These are phyloP conservation scores for Fusarium sp. DNA, from an alignment of 2,329 filamentous ascomycete species.

Conservation along the genomic window DNA sequence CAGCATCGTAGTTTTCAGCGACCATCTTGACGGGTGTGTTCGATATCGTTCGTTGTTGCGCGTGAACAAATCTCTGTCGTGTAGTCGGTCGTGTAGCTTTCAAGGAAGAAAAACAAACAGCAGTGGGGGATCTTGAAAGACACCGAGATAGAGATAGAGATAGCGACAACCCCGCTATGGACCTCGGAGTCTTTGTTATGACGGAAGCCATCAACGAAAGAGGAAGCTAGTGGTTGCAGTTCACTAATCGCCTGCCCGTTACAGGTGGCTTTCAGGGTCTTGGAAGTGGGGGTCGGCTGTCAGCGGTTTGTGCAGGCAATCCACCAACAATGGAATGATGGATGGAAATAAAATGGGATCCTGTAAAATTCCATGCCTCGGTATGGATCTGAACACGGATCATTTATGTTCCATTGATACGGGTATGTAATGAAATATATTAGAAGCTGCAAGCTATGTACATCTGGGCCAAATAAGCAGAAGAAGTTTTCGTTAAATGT, in stretches of 20 bases:
- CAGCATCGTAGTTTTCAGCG: slow-evolving; percentile 59
- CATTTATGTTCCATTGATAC: background rate
- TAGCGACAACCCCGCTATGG: slow-evolving; percentile 34
- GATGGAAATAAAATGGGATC: background rate
- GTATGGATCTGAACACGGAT: slow-evolving; percentile 6
- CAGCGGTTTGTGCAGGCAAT: slow-evolving; percentile 39
- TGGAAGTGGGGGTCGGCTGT: slow-evolving; percentile 28
- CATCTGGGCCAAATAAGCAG: background rate
- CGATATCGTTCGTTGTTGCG: slow-evolving; percentile 1
- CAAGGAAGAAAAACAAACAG: background rate
- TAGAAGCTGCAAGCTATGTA: slow-evolving; percentile 4
- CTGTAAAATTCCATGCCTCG: background rate
- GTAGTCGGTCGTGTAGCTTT: background rate
- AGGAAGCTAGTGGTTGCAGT: slow-evolving; percentile 40
- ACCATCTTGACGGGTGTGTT: slow-evolving; percentile 46
- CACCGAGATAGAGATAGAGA: background rate
- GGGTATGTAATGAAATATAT: background rate
- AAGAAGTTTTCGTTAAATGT: background rate
- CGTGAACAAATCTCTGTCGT: background rate
- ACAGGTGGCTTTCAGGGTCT: slow-evolving; percentile 30
- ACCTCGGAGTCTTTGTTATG: slow-evolving; percentile 32
- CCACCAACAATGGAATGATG: background rate
- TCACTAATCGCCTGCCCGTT: slow-evolving; percentile 30
- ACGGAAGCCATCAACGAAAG: slow-evolving; percentile 30
- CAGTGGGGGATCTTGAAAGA: slow-evolving; percentile 8